Base-by-base conservation (phyloP, 306 rosid species). In the Cucumis cinereus region DNA sequence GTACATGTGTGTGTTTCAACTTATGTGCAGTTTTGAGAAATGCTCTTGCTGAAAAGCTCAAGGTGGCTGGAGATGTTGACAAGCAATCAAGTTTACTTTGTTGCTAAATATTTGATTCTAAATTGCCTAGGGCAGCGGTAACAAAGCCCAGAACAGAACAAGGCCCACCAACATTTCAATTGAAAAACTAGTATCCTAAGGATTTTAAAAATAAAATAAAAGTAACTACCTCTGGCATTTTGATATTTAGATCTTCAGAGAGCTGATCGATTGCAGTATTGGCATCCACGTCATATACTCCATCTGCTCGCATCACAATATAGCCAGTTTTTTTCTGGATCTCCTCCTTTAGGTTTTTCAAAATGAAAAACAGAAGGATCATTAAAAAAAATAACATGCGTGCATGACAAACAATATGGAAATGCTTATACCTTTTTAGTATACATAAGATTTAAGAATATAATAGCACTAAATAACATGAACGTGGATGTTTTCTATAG, bases 291-390 rank as follows among this genome's bases (percentile, higher is more conserved):
- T 95, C 99, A 77, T 85, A 95, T 55, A 95, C 82, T 78, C 99
- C 99, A 80, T 89, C 91, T 0, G 99, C 98, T 73, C 97, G 93
- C 97, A 95, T 95, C 81, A 95, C 98, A 59, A 95, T 82, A 80
- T 95, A 95, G 77, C 99, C 99, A n/a, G 97, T 95, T 86, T 92
- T 95, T 68, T 92, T 95, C 85, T 95, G 97, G 80, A 95, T 95
- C 88, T 92, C 99, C 87, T 95, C 99, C 99, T 95, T 83, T 61
- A 58, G 53, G 33, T 82, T 71, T 49, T 72, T 30, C 59, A 84
- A 66, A 55, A 64, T 70, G 81, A 74, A n/a, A 33, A 82, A 71
- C 79, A 76, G 54, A 54, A 69, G 16, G 36, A 53, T 47, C 24
- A 47, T 7, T n/a, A 24, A 38, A 36, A 8, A 14, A 23, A 15